Evolutionary conservation across 495 filamentous ascomycete genomes (phyloP).

Genomic region (Acidomyces sp.): DNA sequence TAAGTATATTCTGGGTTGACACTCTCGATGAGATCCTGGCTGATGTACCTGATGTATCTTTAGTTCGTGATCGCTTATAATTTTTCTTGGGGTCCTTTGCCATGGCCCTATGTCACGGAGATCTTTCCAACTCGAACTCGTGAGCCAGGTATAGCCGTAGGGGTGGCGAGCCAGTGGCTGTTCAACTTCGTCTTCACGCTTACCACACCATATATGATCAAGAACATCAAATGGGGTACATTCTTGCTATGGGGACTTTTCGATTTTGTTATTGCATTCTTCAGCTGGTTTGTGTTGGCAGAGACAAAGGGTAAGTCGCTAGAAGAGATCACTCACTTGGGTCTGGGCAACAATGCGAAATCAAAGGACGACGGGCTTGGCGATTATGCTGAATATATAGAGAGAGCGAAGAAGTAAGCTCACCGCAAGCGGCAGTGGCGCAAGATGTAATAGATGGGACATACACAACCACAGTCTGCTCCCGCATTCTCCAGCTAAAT

Average conservation of each 20-base stretch:
- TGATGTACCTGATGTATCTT: too few relatives aligned
- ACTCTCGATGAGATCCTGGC: not conserved
- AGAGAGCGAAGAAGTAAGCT: too few relatives aligned
- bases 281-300: slow-evolving; percentile 13
- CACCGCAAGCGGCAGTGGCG: too few relatives aligned
- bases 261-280: slow-evolving; percentile 16
- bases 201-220: slow-evolving; percentile 34
- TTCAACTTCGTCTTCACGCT: slow-evolving; percentile 56
- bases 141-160: slow-evolving; percentile 55
- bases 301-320: slow-evolving; percentile 18
- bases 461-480: too few relatives aligned
- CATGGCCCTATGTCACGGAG: slow-evolving; percentile 60
- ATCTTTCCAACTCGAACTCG: slow-evolving; percentile 62
- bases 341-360: not conserved
- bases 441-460: too few relatives aligned
- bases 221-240: slow-evolving; percentile 29
- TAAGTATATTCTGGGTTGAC: not conserved
- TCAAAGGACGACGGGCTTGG: too few relatives aligned
- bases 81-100: slow-evolving; percentile 18
- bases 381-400: too few relatives aligned
- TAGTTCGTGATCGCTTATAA: slow-evolving; percentile 22
- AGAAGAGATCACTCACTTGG: slow-evolving; percentile 18
- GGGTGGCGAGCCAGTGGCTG: slow-evolving; percentile 52
- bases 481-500: too few relatives aligned
- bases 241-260: slow-evolving; percentile 31